These are phyloP conservation scores for Tetracladium marchalianum DNA, from an alignment of 495 filamentous ascomycete genomes.

Conservation along the genomic window DNA sequence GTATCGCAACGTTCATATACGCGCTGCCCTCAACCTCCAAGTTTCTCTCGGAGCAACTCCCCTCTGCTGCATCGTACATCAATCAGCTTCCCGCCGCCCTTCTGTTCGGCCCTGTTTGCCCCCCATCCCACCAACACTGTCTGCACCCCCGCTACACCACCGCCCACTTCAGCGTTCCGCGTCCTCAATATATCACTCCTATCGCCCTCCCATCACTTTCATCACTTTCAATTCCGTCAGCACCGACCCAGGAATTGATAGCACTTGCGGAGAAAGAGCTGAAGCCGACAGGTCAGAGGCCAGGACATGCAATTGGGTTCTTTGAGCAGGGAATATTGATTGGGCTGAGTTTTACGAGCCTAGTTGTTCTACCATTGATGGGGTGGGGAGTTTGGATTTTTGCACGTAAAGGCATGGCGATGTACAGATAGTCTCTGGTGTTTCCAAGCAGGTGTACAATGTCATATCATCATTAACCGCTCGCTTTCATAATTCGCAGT, in stretches of 20 bases:
- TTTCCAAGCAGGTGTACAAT: too few species aligned
- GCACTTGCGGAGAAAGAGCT: neutral
- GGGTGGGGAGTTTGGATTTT: neutral
- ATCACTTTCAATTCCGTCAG: too few species aligned
- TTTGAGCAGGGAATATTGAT: constrained; percentile 10
- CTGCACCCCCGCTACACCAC: neutral
- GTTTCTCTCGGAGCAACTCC: neutral
- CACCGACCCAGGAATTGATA: neutral
- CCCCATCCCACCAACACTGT: neutral
- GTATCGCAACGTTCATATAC: neutral
- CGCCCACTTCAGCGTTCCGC: neutral
- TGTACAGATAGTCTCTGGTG: too few species aligned
- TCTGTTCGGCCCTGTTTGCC: neutral
- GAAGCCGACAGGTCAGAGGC: constrained; percentile 1
- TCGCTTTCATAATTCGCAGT: too few species aligned
- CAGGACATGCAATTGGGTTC: constrained; percentile 5
- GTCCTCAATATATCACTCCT: neutral
- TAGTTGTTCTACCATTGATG: constrained; percentile 2
- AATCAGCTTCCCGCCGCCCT: constrained; percentile 4
- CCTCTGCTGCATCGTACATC: neutral
- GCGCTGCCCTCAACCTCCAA: neutral
- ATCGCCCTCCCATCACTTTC: neutral
- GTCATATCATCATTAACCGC: too few species aligned
- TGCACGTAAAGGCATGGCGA: too few species aligned
- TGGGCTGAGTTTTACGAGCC: neutral